Evolutionary conservation across 768 basidiomycete genomes (phyloP).

Genomic region (Leucosporidium scottii): DNA sequence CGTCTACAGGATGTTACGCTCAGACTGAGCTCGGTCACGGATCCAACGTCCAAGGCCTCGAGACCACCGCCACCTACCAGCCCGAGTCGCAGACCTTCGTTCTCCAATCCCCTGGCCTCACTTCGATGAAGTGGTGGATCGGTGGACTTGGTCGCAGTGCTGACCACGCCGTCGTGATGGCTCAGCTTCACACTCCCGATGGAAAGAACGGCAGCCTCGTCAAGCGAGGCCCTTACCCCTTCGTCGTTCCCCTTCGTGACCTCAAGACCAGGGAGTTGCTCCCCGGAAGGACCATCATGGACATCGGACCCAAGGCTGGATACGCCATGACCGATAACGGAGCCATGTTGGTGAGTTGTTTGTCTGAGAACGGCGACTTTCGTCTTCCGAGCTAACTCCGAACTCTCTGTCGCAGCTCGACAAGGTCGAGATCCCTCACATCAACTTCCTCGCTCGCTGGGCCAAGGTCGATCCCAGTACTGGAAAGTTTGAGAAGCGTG

Average conservation of each 20-base stretch:
- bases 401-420: constrained; percentile 30
- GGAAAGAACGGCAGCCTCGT: constrained; percentile 38
- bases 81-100: constrained; percentile 62
- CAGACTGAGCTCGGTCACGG: constrained; percentile 54
- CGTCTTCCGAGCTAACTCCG: background rate
- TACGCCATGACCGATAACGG: constrained; percentile 38
- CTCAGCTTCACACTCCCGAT: constrained; percentile 58
- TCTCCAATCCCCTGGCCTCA: constrained; percentile 65
- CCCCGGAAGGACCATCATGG: constrained; percentile 59
- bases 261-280: constrained; percentile 56
- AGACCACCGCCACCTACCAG: constrained; percentile 71
- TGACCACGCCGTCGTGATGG: constrained; percentile 69
- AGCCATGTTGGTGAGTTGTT: constrained; percentile 16
- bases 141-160: constrained; percentile 64
- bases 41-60: constrained; percentile 59
- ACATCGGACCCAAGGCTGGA: constrained; percentile 59
- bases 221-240: constrained; percentile 65
- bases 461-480: constrained; percentile 34
- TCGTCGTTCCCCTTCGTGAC: constrained; percentile 63
- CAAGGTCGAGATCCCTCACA: constrained; percentile 38
- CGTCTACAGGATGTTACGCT: constrained; percentile 26
- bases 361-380: background rate
- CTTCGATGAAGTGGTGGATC: constrained; percentile 77
- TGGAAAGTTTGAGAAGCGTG: constrained; percentile 30
- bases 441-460: constrained; percentile 38